Percentiles rank a stretch among this genome's conserved stretches.
Evolutionary conservation across 805 yeast genomes (phyloP).

Genomic region (Metschnikowia gruessii): DNA sequence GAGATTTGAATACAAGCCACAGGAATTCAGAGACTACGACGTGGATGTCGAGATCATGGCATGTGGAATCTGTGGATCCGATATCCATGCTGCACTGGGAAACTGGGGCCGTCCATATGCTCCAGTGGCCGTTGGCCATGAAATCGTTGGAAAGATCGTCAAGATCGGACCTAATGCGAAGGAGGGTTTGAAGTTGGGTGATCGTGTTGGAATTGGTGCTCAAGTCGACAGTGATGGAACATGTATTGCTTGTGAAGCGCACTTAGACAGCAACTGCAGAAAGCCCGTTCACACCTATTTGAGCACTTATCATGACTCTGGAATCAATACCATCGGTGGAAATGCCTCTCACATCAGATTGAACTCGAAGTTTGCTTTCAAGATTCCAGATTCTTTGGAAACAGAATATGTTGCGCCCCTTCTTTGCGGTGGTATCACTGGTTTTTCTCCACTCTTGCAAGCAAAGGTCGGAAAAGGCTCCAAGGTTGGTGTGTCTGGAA

Average conservation of each 20-base stretch:
- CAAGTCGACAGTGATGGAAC: slow-evolving; percentile 29
- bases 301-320: slow-evolving; percentile 14
- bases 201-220: slow-evolving; percentile 82
- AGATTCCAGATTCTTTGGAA: slow-evolving; percentile 18
- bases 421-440: slow-evolving; percentile 24
- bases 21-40: slow-evolving; percentile 20
- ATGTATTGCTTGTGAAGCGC: slow-evolving; percentile 14
- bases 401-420: slow-evolving; percentile 20
- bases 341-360: slow-evolving; percentile 19
- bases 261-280: slow-evolving; percentile 16
- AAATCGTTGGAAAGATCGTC: slow-evolving; percentile 22
- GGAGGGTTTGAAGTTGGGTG: slow-evolving; percentile 52
- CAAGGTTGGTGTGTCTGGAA: slow-evolving; percentile 58
- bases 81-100: slow-evolving; percentile 50
- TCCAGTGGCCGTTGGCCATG: slow-evolving; percentile 29
- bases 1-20: slow-evolving; percentile 19
- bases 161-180: slow-evolving; percentile 20
- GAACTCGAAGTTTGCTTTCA: slow-evolving; percentile 20
- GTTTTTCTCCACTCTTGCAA: slow-evolving; percentile 22
- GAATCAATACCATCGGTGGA: slow-evolving; percentile 18
- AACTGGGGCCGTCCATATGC: slow-evolving; percentile 44
- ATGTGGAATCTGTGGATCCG: slow-evolving; percentile 53
- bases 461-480: slow-evolving; percentile 24
- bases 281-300: slow-evolving; percentile 15
- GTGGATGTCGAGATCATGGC: slow-evolving; percentile 19